These are phyloP conservation scores for Diaporthe sp. DNA, from an alignment of 2,329 filamentous ascomycete species.

Conservation along the genomic window DNA sequence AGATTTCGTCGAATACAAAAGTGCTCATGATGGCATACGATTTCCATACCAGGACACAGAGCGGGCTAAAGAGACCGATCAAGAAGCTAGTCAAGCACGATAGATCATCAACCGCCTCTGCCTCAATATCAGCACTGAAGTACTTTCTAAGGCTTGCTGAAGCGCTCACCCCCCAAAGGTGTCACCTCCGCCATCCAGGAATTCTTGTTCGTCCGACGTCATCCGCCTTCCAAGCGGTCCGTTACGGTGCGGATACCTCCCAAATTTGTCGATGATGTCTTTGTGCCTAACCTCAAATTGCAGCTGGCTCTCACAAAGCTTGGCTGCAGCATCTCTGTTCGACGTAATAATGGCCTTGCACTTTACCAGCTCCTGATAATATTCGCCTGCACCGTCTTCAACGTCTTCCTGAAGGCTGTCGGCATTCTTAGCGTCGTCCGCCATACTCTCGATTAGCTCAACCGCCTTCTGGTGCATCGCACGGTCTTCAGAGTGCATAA, in stretches of 20 bases:
- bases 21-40: background rate
- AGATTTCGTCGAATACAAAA: background rate
- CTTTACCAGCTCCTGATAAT: background rate
- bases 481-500: conserved; percentile 64
- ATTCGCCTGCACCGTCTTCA: background rate
- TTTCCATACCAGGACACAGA: background rate
- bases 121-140: background rate
- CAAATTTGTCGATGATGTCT: conserved; percentile 66
- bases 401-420: too few species aligned
- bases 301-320: conserved; percentile 31
- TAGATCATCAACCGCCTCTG: too few species aligned
- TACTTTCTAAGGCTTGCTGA: background rate
- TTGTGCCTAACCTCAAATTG: conserved; percentile 61
- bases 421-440: background rate
- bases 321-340: conserved; percentile 44
- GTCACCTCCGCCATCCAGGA: conserved; percentile 2
- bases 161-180: background rate
- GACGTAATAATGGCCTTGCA: conserved; percentile 33
- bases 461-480: conserved; percentile 52
- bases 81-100: background rate
- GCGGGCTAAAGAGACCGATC: too few species aligned
- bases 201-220: conserved; percentile 54
- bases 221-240: conserved; percentile 60
- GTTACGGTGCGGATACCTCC: conserved; percentile 72
- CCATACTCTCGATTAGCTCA: conserved; percentile 42